Conservation (phyloP, 2,329 filamentous ascomycete species). For the Diaporthe sp. region DNA sequence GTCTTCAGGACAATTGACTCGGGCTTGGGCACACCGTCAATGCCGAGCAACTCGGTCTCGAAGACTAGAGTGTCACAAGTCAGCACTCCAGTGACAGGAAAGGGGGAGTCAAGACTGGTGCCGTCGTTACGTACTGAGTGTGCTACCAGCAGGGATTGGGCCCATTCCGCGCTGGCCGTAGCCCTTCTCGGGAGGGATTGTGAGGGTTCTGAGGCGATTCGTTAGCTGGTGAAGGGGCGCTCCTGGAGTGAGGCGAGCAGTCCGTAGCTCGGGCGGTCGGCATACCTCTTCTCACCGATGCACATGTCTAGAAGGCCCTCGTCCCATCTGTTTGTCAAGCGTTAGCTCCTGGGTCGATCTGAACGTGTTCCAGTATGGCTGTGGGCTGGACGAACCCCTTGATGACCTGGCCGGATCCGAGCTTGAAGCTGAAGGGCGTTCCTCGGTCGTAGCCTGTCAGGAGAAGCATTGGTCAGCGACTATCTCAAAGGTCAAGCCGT, state of each 20-base stretch:
- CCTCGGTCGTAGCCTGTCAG: conserved; percentile 78
- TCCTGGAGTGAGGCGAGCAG: background rate
- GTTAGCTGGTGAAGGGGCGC: conserved; percentile 39
- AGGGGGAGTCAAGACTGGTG: background rate
- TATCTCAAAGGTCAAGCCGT: conserved; percentile 43
- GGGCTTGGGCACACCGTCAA: conserved; percentile 76
- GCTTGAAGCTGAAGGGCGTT: conserved; percentile 80
- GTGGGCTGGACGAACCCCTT: conserved; percentile 74
- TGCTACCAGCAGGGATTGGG: conserved; percentile 86
- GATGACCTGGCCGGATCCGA: conserved; percentile 89
- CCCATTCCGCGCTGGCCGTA: conserved; percentile 84
- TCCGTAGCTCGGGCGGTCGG: background rate
- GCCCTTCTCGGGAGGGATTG: conserved; percentile 86
- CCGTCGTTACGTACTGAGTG: conserved; percentile 69
- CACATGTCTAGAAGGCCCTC: conserved; percentile 93
- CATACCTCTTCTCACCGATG: conserved; percentile 85
- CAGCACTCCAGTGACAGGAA: conserved; percentile 1
- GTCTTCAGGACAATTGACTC: conserved; percentile 60
- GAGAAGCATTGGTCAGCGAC: background rate
- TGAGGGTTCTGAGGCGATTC: conserved; percentile 72
- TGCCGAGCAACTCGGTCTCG: conserved; percentile 89
- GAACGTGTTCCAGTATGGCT: background rate
- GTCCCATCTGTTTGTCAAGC: conserved; percentile 76
- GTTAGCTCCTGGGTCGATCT: conserved; percentile 33
- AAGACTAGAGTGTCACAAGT: conserved; percentile 70